These are phyloP conservation scores for Aspergillus spinulosporus DNA, from an alignment of 2,329 filamentous ascomycete species.

Conservation along the genomic window DNA sequence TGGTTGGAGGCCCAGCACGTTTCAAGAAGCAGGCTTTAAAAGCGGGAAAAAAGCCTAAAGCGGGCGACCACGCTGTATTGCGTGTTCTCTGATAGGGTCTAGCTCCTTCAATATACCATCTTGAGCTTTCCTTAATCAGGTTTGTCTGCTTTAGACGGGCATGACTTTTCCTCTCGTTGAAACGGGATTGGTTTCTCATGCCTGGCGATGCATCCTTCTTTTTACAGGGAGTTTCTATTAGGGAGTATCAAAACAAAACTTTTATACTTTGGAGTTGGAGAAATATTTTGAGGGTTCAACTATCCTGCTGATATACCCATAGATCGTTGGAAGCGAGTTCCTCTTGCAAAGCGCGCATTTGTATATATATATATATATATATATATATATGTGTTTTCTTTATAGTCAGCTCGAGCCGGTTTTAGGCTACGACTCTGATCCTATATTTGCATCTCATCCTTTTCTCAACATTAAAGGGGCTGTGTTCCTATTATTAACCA, in stretches of 20 bases:
- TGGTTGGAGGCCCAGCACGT: conserved; percentile 40
- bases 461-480: no score
- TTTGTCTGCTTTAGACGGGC: conserved; percentile 39
- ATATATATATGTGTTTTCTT: neutral
- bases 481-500: no score
- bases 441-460: no score
- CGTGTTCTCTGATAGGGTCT: conserved; percentile 33
- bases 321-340: conserved; percentile 20
- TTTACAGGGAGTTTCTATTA: neutral
- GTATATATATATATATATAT: conserved; percentile 6
- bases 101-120: conserved; percentile 4
- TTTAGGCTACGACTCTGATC: neutral
- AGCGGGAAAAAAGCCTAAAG: conserved; percentile 49
- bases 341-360: conserved; percentile 3
- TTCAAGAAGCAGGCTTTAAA: conserved; percentile 43
- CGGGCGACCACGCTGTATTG: conserved; percentile 24
- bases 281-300: conserved; percentile 6
- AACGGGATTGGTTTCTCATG: conserved; percentile 47
- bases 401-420: neutral
- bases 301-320: conserved; percentile 24
- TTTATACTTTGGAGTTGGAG: conserved; percentile 6
- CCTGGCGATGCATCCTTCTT: conserved; percentile 20
- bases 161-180: conserved; percentile 48
- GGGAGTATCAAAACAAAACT: neutral
- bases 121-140: conserved; percentile 20